Evolutionary conservation across 495 filamentous ascomycete genomes (phyloP).

Genomic region (Chaetomium fimeti): DNA sequence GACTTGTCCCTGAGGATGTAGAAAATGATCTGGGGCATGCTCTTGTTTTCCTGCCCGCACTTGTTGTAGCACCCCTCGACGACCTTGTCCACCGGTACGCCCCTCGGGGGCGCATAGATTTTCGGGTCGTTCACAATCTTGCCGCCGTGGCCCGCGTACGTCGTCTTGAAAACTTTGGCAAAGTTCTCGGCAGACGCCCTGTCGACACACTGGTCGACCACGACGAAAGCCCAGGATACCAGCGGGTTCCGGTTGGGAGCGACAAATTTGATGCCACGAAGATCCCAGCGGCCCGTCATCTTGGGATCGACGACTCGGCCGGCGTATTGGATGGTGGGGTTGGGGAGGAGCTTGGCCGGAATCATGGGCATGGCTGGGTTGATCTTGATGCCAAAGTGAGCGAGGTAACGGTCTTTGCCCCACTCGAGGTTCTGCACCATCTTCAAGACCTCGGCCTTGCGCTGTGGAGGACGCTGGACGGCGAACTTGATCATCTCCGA

Average conservation of each 20-base stretch:
- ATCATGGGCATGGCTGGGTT: slow-evolving; percentile 58
- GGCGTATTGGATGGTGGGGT: slow-evolving; percentile 67
- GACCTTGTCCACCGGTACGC: slow-evolving; percentile 26
- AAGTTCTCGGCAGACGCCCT: slow-evolving; percentile 55
- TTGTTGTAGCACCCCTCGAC: slow-evolving; percentile 23
- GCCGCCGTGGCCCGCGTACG: slow-evolving; percentile 73
- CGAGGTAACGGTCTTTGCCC: slow-evolving; percentile 63
- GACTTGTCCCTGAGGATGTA: slow-evolving; percentile 70
- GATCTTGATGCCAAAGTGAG: slow-evolving; percentile 67
- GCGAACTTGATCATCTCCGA: slow-evolving; percentile 86
- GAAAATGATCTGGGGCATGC: slow-evolving; percentile 61
- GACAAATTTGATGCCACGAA: slow-evolving; percentile 74
- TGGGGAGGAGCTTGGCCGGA: slow-evolving; percentile 67
- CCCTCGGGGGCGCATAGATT: slow-evolving; percentile 24
- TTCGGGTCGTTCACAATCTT: slow-evolving; percentile 45
- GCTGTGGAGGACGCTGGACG: slow-evolving; percentile 59
- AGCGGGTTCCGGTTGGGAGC: slow-evolving; percentile 57
- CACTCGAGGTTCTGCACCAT: slow-evolving; percentile 68
- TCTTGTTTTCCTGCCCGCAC: slow-evolving; percentile 20
- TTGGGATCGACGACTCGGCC: slow-evolving; percentile 52
- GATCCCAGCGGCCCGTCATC: slow-evolving; percentile 75
- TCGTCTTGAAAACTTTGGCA: slow-evolving; percentile 55
- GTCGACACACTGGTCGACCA: slow-evolving; percentile 31
- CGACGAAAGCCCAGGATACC: slow-evolving; percentile 65
- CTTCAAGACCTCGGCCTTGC: slow-evolving; percentile 60